Evolutionary conservation across 768 basidiomycete genomes (phyloP).

Genomic region (Collybia sp.): DNA sequence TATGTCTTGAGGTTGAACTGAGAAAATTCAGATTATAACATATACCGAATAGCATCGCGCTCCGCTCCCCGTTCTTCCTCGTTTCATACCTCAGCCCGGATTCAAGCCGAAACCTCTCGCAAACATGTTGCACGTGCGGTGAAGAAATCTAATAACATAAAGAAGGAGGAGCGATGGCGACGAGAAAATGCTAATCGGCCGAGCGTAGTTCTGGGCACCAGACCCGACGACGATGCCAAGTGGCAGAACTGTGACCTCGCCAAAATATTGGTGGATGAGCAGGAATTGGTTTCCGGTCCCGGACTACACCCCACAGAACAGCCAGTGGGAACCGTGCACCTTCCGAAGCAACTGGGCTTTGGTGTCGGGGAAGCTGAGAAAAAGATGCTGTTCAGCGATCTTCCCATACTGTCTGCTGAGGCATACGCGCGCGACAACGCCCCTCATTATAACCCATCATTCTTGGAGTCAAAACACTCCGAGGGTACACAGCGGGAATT

Average conservation of each 20-base stretch:
- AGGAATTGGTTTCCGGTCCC: constrained; percentile 30
- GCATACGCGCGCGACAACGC: constrained; percentile 11
- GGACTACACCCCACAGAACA: constrained; percentile 19
- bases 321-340: constrained; percentile 30
- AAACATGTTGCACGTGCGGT: constrained; percentile 29
- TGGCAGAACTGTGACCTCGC: constrained; percentile 70
- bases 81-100: constrained; percentile 46
- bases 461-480: constrained; percentile 6
- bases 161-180: constrained; percentile 38
- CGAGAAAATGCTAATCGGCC: constrained; percentile 37
- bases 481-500: constrained; percentile 29
- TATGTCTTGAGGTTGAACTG: constrained; percentile 7
- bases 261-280: constrained; percentile 52
- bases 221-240: constrained; percentile 55
- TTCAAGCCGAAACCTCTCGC: constrained; percentile 24
- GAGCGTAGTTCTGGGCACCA: constrained; percentile 73
- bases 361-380: constrained; percentile 61
- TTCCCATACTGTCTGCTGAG: constrained; percentile 52
- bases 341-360: constrained; percentile 57
- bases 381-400: constrained; percentile 56
- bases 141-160: constrained; percentile 40
- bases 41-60: constrained; percentile 36
- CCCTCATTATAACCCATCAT: neutral
- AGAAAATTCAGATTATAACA: constrained; percentile 4
- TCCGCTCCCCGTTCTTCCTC: constrained; percentile 20